Conservation (phyloP, 495 filamentous ascomycete species). For the Pyrenopolyporus hunteri region DNA sequence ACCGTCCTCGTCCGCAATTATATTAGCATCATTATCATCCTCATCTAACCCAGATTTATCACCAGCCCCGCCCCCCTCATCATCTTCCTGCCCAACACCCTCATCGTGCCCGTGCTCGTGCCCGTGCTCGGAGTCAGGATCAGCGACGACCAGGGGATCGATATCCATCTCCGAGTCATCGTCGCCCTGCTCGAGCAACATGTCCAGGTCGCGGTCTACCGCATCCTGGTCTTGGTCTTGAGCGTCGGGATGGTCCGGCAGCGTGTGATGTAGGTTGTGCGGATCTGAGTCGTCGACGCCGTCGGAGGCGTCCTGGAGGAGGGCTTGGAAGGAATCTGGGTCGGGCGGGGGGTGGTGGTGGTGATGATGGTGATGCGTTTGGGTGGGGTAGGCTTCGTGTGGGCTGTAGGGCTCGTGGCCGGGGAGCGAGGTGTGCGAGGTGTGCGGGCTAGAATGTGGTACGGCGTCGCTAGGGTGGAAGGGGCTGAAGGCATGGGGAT, state of each 20-base stretch:
- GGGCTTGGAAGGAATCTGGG: slow-evolving; percentile 50
- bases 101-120: too few relatives aligned
- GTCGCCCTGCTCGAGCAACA: slow-evolving; percentile 52
- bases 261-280: slow-evolving; percentile 27
- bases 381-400: slow-evolving; percentile 24
- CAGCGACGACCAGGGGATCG: slow-evolving; percentile 20
- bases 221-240: slow-evolving; percentile 45
- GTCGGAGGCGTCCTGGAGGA: slow-evolving; percentile 48
- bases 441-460: slow-evolving; percentile 21
- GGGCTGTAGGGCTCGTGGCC: slow-evolving; percentile 29
- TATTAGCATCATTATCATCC: neutral
- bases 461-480: slow-evolving; percentile 28
- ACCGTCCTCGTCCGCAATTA: neutral
- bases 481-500: slow-evolving; percentile 29
- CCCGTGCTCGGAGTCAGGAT: neutral
- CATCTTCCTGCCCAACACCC: too few relatives aligned
- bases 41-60: too few relatives aligned
- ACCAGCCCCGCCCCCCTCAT: too few relatives aligned
- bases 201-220: slow-evolving; percentile 57
- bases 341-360: slow-evolving; percentile 34
- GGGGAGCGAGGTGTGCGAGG: slow-evolving; percentile 25
- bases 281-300: slow-evolving; percentile 7
- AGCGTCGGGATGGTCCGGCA: slow-evolving; percentile 20
- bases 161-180: slow-evolving; percentile 41
- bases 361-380: slow-evolving; percentile 34